Percentiles rank a stretch among this genome's conserved stretches.
Conservation (phyloP, 1,139 yeast genomes). For the Yamadazyma kanchanaburiensis region DNA sequence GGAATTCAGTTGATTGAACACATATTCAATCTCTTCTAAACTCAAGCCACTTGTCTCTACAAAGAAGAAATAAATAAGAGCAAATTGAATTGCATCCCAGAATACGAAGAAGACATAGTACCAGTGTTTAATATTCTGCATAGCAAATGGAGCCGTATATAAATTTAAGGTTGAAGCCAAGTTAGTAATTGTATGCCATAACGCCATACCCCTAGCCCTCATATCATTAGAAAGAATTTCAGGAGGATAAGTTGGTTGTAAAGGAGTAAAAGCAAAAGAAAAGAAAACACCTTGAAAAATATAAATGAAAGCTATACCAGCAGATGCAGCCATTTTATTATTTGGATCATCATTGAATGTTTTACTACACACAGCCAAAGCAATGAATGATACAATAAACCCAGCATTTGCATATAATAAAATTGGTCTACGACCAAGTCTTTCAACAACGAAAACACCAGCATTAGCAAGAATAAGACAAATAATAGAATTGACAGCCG, state of each 20-base stretch:
- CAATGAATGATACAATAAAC: conserved; percentile 13
- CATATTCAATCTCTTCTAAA: conserved; percentile 24
- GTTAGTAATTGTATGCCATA: conserved; percentile 13
- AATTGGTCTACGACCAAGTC: conserved; percentile 17
- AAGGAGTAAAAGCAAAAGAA: conserved; percentile 18
- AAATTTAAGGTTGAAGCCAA: conserved; percentile 17
- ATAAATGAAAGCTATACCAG: conserved; percentile 16
- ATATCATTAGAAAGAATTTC: conserved; percentile 16
- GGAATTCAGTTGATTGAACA: conserved; percentile 11
- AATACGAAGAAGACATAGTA: conserved; percentile 18
- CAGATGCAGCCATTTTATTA: conserved; percentile 12
- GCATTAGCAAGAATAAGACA: conserved; percentile 13
- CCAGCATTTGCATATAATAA: conserved; percentile 17
- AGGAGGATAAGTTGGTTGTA: conserved; percentile 19
- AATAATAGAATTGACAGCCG: conserved; percentile 15
- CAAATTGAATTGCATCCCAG: conserved; percentile 16
- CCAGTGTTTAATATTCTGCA: conserved; percentile 18
- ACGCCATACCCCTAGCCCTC: conserved; percentile 16
- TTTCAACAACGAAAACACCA: conserved; percentile 16
- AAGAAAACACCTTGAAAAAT: conserved; percentile 17
- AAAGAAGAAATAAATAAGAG: conserved; percentile 23
- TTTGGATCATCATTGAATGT: conserved; percentile 10
- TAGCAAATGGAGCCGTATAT: conserved; percentile 19
- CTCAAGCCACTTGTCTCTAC: conserved; percentile 26
- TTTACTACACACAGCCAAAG: conserved; percentile 15